These are phyloP conservation scores for Apiospora phragmitis DNA, from an alignment of 2,329 filamentous ascomycete species.

Conservation along the genomic window DNA sequence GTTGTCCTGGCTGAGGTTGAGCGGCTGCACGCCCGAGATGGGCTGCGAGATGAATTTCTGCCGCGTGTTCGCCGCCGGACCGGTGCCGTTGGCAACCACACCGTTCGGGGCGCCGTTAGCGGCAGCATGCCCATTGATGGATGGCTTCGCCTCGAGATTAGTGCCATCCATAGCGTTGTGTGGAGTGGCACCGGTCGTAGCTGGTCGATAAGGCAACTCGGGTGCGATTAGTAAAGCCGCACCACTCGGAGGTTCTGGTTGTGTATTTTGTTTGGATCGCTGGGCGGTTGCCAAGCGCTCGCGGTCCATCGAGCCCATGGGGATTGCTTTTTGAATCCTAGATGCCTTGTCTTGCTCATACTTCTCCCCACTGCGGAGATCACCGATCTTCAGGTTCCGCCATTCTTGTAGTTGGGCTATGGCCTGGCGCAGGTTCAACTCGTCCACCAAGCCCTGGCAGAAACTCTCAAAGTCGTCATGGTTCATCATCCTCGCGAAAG, in stretches of 20 bases:
- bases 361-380: constrained; percentile 83
- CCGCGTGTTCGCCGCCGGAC: constrained; percentile 43
- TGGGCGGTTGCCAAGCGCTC: constrained; percentile 74
- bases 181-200: constrained; percentile 24
- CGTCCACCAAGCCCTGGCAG: constrained; percentile 81
- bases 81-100: constrained; percentile 39
- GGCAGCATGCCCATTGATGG: constrained; percentile 50
- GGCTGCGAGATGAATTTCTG: constrained; percentile 56
- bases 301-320: constrained; percentile 83
- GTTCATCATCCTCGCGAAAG: constrained; percentile 96
- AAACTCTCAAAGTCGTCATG: constrained; percentile 86
- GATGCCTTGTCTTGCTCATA: constrained; percentile 87
- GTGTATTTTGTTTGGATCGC: constrained; percentile 65
- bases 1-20: constrained; percentile 72
- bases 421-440: constrained; percentile 86
- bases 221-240: constrained; percentile 76
- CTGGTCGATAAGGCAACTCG: constrained; percentile 67
- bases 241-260: constrained; percentile 70
- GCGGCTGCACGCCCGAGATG: constrained; percentile 61
- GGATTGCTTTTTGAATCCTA: constrained; percentile 68
- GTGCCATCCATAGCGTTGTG: constrained; percentile 28
- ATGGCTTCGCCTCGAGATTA: constrained; percentile 55
- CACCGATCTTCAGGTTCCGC: constrained; percentile 81
- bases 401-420: constrained; percentile 92
- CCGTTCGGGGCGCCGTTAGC: constrained; percentile 33